phyloP scores from a whole-genome alignment of 352 stramenopile genomes.

The Globisporangium barbulae region DNA sequence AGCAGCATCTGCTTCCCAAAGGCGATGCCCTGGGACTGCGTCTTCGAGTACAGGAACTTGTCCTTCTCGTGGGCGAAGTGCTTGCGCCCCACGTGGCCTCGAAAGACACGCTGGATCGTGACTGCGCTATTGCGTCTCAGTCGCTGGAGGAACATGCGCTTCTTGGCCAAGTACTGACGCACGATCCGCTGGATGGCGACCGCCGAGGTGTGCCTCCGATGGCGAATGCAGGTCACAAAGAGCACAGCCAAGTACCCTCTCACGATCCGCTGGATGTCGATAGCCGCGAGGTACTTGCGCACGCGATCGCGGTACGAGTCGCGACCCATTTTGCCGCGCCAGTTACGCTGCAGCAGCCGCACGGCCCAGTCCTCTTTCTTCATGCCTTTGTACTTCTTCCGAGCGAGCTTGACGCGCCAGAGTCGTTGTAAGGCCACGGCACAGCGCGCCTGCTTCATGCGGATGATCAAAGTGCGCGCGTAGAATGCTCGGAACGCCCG shows the following conservation, averaged over 20 bases:
- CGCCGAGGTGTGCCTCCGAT: constrained; percentile 49
- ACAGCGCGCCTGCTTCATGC: constrained; percentile 71
- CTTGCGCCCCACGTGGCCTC: constrained; percentile 81
- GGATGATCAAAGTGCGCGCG: constrained; percentile 75
- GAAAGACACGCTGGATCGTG: constrained; percentile 87
- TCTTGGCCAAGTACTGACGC: constrained; percentile 55
- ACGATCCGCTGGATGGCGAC: constrained; percentile 81
- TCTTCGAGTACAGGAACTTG: constrained; percentile 93
- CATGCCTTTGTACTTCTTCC: constrained; percentile 69
- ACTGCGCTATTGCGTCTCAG: constrained; percentile 55
- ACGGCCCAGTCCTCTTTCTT: constrained; percentile 89
- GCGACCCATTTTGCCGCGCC: constrained; percentile 87
- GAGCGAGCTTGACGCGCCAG: constrained; percentile 82
- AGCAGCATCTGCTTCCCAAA: constrained; percentile 95
- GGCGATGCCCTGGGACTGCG: constrained; percentile 92
- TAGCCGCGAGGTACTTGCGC: constrained; percentile 70
- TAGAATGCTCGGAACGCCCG: constrained; percentile 87
- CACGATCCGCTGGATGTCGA: constrained; percentile 85
- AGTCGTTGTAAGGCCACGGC: constrained; percentile 86
- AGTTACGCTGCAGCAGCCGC: constrained; percentile 89
- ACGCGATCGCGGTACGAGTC: constrained; percentile 76
- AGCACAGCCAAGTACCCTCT: constrained; percentile 72
- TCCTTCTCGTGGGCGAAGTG: constrained; percentile 85
- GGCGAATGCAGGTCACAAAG: constrained; percentile 50
- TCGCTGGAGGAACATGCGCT: constrained; percentile 46